Evolutionary conservation across 2,329 filamentous ascomycete genomes (phyloP).

Genomic region (Immersiporthe knoxdaviesiana): DNA sequence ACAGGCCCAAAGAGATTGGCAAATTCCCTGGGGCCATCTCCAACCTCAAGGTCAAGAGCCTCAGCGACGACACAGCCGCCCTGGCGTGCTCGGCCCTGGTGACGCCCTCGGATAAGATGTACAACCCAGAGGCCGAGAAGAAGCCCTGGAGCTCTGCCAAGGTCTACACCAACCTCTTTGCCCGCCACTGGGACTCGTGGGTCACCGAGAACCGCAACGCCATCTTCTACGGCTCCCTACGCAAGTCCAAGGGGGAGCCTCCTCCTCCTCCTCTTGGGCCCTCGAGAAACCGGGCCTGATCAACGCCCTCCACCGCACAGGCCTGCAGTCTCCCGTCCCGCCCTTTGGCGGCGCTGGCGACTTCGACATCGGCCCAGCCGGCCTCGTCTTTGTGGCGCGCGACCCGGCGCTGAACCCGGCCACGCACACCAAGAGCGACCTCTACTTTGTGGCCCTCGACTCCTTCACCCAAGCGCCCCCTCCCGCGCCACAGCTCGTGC

Average conservation of each 20-base stretch:
- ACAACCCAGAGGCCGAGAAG: slow-evolving; percentile 64
- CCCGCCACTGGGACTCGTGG: slow-evolving; percentile 84
- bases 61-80: slow-evolving; percentile 54
- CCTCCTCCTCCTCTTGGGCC: slow-evolving; percentile 42
- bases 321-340: slow-evolving; percentile 68
- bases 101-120: slow-evolving; percentile 69
- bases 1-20: slow-evolving; percentile 50
- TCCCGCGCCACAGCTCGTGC: slow-evolving; percentile 54
- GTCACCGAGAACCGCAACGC: slow-evolving; percentile 69
- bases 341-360: slow-evolving; percentile 81
- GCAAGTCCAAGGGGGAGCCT: slow-evolving; percentile 40
- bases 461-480: slow-evolving; percentile 60
- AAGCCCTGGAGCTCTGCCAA: slow-evolving; percentile 66
- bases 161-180: slow-evolving; percentile 75
- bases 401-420: slow-evolving; percentile 73
- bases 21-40: slow-evolving; percentile 57
- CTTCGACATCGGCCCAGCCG: slow-evolving; percentile 71
- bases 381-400: slow-evolving; percentile 75
- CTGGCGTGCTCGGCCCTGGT: slow-evolving; percentile 66
- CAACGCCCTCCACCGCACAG: slow-evolving; percentile 66
- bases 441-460: slow-evolving; percentile 72
- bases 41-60: slow-evolving; percentile 61
- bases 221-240: slow-evolving; percentile 72
- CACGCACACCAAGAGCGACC: slow-evolving; percentile 78
- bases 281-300: slow-evolving; percentile 52